Base-by-base conservation (phyloP, 305 asterid species). In the Plantago coronopus region DNA sequence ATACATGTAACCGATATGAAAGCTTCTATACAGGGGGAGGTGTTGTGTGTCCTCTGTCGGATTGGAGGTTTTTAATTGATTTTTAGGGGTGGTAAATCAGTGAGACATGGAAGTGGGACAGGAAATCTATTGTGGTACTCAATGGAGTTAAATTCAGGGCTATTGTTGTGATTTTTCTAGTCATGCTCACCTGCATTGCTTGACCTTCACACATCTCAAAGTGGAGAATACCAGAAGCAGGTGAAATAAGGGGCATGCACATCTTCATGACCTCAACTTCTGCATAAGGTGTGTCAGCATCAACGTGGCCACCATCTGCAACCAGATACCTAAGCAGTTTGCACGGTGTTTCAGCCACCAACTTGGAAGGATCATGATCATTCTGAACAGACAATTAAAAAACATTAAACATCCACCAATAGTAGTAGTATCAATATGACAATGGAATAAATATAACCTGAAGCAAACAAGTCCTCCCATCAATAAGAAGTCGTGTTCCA, bases 161-260 rank as follows among this genome's bases (percentile, higher is more conserved):
- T 50, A 14, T 12, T 4, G 10, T 31, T 25, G 29, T 25, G 5
- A 5, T 25, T 5, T 25, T 25, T 27, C 34, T 27, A 27, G 7
- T 27, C 16, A 14, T 19, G 47, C 40, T 65, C 34, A 91, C 98
- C 98, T 91, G 97, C 98, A 91, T 91, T 17, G 98, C 85, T 84
- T 89, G 98, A 68, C 98, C 98, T 72, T 91, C 98, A 56, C 95
- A 83, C 95, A 91, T 68, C 74, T 70, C 71, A 66, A 88, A 84
- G 63, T 75, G 91, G 68, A 91, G 89, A 22, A 79, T 74, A 50
- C 99, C 99, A 4, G 97, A 87, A 57, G 99, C 91, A 62, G 99
- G 99, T 59, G 96, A 89, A 67, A 89, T 95, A 74, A 93, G 99
- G 62, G 99, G 99, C 99, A 93, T 93, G 73, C 99, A 93, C 99